phyloP scores from a whole-genome alignment of 768 basidiomycete species.

The Rossbeevera mucosa region DNA sequence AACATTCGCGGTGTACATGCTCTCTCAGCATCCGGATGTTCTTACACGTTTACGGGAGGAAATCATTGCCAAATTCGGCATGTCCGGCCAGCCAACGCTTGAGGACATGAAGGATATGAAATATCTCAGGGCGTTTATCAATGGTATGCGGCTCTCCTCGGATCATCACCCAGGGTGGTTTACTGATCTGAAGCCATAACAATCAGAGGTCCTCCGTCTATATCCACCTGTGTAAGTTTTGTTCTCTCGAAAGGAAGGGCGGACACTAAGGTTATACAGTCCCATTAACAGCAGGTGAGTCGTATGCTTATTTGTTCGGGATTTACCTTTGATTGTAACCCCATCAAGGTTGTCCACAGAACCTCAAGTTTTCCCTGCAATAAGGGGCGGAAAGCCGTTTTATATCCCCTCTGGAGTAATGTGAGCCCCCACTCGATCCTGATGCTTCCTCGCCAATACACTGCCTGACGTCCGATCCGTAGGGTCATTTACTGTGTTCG shows the following conservation, averaged over 20 bases:
- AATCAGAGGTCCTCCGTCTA: slow-evolving; percentile 30
- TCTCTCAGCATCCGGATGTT: slow-evolving; percentile 50
- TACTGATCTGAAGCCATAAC: slow-evolving; percentile 1
- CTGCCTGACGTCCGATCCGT: not conserved
- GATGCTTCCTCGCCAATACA: not conserved
- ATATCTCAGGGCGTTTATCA: slow-evolving; percentile 60
- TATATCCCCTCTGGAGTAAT: slow-evolving; percentile 45
- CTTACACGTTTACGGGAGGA: slow-evolving; percentile 49
- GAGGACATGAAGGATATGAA: slow-evolving; percentile 61
- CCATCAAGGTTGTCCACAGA: slow-evolving; percentile 13
- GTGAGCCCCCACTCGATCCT: slow-evolving; percentile 11
- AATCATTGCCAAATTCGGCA: slow-evolving; percentile 49
- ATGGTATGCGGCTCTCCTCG: slow-evolving; percentile 38
- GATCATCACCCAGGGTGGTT: not conserved
- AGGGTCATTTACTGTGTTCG: slow-evolving; percentile 23
- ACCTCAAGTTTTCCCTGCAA: slow-evolving; percentile 15
- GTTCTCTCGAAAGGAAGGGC: not conserved
- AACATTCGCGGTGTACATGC: slow-evolving; percentile 38
- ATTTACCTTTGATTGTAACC: not conserved
- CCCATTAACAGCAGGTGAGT: slow-evolving; percentile 22
- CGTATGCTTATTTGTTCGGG: not conserved
- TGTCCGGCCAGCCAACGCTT: slow-evolving; percentile 43
- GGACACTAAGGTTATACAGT: slow-evolving; percentile 11
- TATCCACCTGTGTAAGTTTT: slow-evolving; percentile 28
- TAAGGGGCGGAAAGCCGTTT: slow-evolving; percentile 38